Percentiles rank a stretch among this genome's conserved stretches.
phyloP scores from a whole-genome alignment of 495 filamentous ascomycete genomes.

The Xylaria curta region DNA sequence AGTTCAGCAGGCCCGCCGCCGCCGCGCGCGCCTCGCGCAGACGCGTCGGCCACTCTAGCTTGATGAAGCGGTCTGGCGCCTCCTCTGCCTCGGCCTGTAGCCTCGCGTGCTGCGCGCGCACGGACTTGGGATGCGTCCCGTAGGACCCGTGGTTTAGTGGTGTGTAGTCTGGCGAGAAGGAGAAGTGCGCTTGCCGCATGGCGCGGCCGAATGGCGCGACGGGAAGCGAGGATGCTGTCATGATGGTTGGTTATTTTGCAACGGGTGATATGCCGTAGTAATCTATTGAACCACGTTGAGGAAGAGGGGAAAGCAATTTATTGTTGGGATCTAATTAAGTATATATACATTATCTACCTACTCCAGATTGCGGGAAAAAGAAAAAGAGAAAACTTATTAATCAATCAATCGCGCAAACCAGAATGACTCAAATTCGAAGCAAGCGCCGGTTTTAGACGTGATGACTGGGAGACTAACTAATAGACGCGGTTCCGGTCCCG shows the following conservation, averaged over 20 bases:
- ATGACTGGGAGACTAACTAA: not conserved
- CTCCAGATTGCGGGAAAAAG: too few species aligned
- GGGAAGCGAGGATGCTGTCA: not conserved
- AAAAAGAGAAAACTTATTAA: too few species aligned
- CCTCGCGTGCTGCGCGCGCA: constrained; percentile 34
- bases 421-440: not conserved
- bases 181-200: constrained; percentile 38
- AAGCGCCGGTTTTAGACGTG: not conserved
- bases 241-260: not conserved
- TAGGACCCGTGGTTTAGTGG: constrained; percentile 53
- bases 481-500: constrained; percentile 3
- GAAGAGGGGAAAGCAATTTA: not conserved
- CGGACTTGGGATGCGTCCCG: constrained; percentile 40
- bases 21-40: constrained; percentile 65
- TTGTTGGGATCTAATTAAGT: not conserved
- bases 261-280: not conserved
- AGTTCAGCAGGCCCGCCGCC: constrained; percentile 64
- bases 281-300: not conserved
- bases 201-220: constrained; percentile 34
- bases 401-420: too few species aligned
- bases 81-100: constrained; percentile 40
- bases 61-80: constrained; percentile 51
- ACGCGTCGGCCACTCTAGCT: constrained; percentile 58
- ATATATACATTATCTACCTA: too few species aligned
- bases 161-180: constrained; percentile 36